Evolutionary conservation across 495 filamentous ascomycete species (phyloP), one percentile per base, ranked within the genome.

Genomic region (Hyaloscypha variabilis): DNA sequence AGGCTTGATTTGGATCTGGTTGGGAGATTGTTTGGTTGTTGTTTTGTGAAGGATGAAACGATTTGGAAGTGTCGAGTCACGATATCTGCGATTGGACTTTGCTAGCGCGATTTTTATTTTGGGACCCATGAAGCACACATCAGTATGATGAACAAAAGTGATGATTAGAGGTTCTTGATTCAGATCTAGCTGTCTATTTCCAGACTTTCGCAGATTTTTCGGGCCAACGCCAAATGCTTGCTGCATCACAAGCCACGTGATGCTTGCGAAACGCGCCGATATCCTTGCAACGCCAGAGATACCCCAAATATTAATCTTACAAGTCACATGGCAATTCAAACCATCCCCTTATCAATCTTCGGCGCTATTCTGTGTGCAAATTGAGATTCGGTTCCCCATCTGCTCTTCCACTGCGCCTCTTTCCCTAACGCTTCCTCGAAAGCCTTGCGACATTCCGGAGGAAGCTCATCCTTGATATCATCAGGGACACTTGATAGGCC

Each of bases 361-460:
- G 81, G 82, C 34, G 74, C 71, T 54, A 76, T 70, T 57, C 82
- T 74, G 39, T 74, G 75, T 8, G 68, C 74, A 58, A 84, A 83
- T 6, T 75, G 67, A 6, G 73, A 76, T 73, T 96, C 93, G 3
- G 81, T 81, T 34, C 81, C 81, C 91, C 91, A 95, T 29, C 76
- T 82, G 19, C 73, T 75, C 76, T 91, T 93, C 93, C 93, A 97
- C 53, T 82, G 75, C 52, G 73, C 75, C 70, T 96, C 91, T 24
- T 77, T 76, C 11, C 78, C 73, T 17, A 87, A 76, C 3, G 91
- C 87, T 34, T 84, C 77, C 21, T 91, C 73, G 49, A 96, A 91
- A 0, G 90, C 88, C 31, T 79, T 75, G 42, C 88, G 85, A 77
- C 90, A 92, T 58, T 93, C 89, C 2, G 84, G 73, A 0, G 91